A percentile compares a stretch with the other conserved stretches of the same genome.
phyloP scores from a whole-genome alignment of 1,284 basidiomycete species.

The Microbotryum silenes-acaulis region DNA sequence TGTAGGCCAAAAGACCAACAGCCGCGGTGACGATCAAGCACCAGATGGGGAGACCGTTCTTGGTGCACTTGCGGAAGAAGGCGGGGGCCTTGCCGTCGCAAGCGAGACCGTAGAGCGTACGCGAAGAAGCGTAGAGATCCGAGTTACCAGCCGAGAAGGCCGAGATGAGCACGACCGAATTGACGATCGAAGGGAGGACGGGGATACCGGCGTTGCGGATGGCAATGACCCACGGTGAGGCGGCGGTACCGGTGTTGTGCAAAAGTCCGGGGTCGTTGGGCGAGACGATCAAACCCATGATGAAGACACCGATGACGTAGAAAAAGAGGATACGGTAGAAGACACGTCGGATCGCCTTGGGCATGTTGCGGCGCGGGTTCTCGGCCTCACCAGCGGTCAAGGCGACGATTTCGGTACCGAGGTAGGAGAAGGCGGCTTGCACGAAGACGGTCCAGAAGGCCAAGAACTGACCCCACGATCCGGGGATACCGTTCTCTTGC shows the following conservation, averaged over 20 bases:
- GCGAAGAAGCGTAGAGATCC: conserved; percentile 67
- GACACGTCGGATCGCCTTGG: conserved; percentile 68
- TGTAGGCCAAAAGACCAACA: conserved; percentile 51
- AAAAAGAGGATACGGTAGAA: conserved; percentile 48
- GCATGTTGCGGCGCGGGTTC: conserved; percentile 57
- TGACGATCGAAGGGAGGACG: conserved; percentile 58
- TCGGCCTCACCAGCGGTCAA: conserved; percentile 49
- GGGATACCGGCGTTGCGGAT: conserved; percentile 67
- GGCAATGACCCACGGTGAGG: conserved; percentile 74
- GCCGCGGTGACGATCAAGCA: conserved; percentile 51
- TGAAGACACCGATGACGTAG: conserved; percentile 41
- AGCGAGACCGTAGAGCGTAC: conserved; percentile 73
- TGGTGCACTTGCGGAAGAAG: conserved; percentile 56
- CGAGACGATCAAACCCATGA: conserved; percentile 65
- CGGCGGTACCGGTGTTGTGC: conserved; percentile 47
- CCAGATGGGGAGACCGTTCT: conserved; percentile 60
- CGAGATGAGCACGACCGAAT: conserved; percentile 57
- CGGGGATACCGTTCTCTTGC: conserved; percentile 38
- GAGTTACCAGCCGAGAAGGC: conserved; percentile 76
- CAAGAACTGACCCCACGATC: conserved; percentile 40
- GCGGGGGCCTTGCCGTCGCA: conserved; percentile 61
- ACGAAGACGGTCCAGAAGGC: conserved; percentile 34
- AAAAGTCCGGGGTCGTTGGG: conserved; percentile 58
- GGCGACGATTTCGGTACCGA: conserved; percentile 74
- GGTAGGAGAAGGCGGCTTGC: conserved; percentile 69